Conservation (phyloP, 78 protist genomes). For the Dictyostelium capitatum region DNA sequence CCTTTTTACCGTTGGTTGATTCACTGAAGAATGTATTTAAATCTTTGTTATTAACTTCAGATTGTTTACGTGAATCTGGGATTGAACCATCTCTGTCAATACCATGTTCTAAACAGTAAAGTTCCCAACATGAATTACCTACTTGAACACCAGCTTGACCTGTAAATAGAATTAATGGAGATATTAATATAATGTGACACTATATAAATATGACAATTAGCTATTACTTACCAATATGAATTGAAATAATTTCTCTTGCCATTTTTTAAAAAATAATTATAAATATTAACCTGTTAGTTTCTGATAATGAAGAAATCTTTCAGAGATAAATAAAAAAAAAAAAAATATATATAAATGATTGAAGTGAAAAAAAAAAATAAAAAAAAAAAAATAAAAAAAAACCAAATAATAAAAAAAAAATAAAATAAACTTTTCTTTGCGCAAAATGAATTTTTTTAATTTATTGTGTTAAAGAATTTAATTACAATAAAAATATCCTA, state of each 20-base stretch:
- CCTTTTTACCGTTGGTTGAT: slow-evolving; percentile 91
- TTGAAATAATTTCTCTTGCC: slow-evolving; percentile 67
- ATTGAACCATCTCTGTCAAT: slow-evolving; percentile 90
- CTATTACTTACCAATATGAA: slow-evolving; percentile 80
- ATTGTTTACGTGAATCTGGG: slow-evolving; percentile 15
- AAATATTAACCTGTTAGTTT: slow-evolving; percentile 1
- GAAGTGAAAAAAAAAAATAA: neutral
- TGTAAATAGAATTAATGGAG: neutral
- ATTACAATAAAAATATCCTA: too few relatives aligned
- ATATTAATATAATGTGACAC: neutral
- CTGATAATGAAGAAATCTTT: slow-evolving; percentile 25
- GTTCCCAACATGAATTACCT: slow-evolving; percentile 99
- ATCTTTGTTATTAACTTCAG: slow-evolving; percentile 63
- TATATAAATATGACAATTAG: slow-evolving; percentile 30
- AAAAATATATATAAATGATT: neutral
- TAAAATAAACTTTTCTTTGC: too few relatives aligned
- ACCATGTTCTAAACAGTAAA: slow-evolving; percentile 97
- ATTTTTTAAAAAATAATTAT: neutral
- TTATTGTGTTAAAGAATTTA: too few relatives aligned
- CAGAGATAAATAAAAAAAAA: neutral
- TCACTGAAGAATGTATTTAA: slow-evolving; percentile 91
- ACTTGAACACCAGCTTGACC: slow-evolving; percentile 97
- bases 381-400: neutral
- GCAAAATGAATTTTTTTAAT: too few relatives aligned
- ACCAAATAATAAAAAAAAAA: neutral